Evolutionary conservation across 805 yeast species (phyloP).

Genomic region (Ogataea allantospora): DNA sequence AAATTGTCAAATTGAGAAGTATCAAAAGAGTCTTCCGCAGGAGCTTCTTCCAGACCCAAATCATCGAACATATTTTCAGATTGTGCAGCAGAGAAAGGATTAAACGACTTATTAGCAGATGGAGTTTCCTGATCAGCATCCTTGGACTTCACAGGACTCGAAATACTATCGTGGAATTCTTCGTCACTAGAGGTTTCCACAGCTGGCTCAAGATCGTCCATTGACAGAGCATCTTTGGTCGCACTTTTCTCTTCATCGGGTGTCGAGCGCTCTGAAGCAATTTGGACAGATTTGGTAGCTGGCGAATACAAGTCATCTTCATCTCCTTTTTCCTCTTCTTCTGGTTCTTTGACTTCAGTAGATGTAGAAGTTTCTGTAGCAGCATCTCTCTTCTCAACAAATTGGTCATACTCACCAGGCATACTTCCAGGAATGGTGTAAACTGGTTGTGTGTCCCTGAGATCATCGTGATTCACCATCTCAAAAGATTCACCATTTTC

Average conservation of each 20-base stretch:
- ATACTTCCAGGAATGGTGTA: constrained; percentile 17
- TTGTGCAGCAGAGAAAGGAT: constrained; percentile 24
- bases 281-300: constrained; percentile 7
- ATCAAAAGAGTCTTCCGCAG: constrained; percentile 27
- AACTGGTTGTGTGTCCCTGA: constrained; percentile 8
- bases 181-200: constrained; percentile 40
- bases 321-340: constrained; percentile 7
- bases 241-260: background rate
- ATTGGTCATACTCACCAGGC: constrained; percentile 17
- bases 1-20: constrained; percentile 39
- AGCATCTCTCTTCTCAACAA: constrained; percentile 4
- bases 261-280: constrained; percentile 1
- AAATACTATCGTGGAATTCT: constrained; percentile 39
- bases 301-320: constrained; percentile 16
- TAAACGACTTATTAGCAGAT: constrained; percentile 15
- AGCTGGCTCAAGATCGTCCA: constrained; percentile 5
- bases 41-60: constrained; percentile 36
- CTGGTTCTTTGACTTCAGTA: constrained; percentile 1
- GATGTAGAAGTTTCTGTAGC: constrained; percentile 6
- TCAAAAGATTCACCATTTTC: constrained; percentile 49
- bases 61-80: constrained; percentile 33
- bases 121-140: background rate
- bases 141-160: constrained; percentile 15
- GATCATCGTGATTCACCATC: constrained; percentile 50
- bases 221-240: background rate